Evolutionary conservation across 164 flowering plant species (phyloP).

Genomic region (Chloranthus sessilifolius): DNA sequence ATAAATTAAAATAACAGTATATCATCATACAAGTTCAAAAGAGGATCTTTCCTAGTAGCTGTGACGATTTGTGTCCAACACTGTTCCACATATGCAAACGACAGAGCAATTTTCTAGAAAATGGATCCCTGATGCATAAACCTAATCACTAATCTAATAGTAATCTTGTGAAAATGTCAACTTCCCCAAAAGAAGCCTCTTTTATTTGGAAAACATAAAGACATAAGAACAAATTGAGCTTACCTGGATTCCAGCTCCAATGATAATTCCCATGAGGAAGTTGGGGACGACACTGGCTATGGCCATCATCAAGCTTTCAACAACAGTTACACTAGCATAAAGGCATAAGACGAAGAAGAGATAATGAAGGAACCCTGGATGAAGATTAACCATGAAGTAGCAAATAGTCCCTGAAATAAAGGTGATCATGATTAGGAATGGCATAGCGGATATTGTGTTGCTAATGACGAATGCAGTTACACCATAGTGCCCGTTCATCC

Average conservation of each 20-base stretch:
- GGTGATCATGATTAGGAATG: conserved; percentile 78
- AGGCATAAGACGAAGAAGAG: conserved; percentile 83
- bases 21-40: too few species aligned
- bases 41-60: too few species aligned
- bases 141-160: too few species aligned
- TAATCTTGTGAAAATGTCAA: too few species aligned
- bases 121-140: too few species aligned
- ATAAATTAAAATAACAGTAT: too few species aligned
- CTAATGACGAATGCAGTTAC: conserved; percentile 76
- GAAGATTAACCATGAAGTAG: conserved; percentile 88
- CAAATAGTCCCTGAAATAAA: conserved; percentile 81
- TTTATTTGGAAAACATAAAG: too few species aligned
- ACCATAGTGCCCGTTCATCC: conserved; percentile 90
- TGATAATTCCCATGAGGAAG: conserved; percentile 97
- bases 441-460: conserved; percentile 92
- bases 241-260: conserved; percentile 96
- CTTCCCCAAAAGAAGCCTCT: too few species aligned
- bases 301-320: conserved; percentile 98
- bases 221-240: too few species aligned
- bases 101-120: too few species aligned
- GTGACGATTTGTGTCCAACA: too few species aligned
- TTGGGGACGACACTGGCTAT: conserved; percentile 90
- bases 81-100: too few species aligned
- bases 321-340: conserved; percentile 86
- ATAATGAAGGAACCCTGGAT: conserved; percentile 79